A percentile compares a stretch with the other conserved stretches of the same genome.
Conservation (phyloP, 2,329 filamentous ascomycete genomes). For the Phaeosphaeria sp. region DNA sequence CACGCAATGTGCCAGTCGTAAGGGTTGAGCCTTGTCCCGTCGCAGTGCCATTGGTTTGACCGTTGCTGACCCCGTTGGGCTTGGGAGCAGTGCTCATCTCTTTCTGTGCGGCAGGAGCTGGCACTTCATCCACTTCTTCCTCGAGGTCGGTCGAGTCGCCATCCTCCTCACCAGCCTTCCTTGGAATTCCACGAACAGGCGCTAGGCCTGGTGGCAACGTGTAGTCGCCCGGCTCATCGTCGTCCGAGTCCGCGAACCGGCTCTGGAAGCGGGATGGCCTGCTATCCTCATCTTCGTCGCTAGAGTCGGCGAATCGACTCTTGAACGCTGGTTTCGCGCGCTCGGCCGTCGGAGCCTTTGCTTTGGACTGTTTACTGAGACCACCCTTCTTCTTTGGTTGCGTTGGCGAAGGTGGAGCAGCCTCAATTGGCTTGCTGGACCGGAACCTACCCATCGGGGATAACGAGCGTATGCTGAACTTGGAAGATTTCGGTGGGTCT, state of each 20-base stretch:
- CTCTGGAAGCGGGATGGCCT: conserved; percentile 50
- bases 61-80: conserved; percentile 22
- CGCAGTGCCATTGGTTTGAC: conserved; percentile 17
- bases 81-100: conserved; percentile 36
- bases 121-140: conserved; percentile 51
- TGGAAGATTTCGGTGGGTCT: conserved; percentile 53
- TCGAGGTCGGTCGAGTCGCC: conserved; percentile 63
- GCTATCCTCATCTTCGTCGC: conserved; percentile 60
- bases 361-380: conserved; percentile 31
- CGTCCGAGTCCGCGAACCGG: conserved; percentile 58
- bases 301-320: conserved; percentile 73
- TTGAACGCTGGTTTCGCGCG: conserved; percentile 32
- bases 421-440: conserved; percentile 26
- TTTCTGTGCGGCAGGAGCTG: conserved; percentile 37
- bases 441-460: conserved; percentile 70
- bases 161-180: conserved; percentile 61
- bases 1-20: conserved; percentile 48
- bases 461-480: conserved; percentile 73
- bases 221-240: conserved; percentile 63
- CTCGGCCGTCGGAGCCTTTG: conserved; percentile 22
- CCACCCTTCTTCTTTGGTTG: conserved; percentile 18
- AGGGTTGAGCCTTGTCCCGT: conserved; percentile 40
- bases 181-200: conserved; percentile 67
- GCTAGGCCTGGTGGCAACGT: conserved; percentile 49
- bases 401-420: conserved; percentile 20